Evolutionary conservation across 2,329 filamentous ascomycete species (phyloP), one percentile per base, ranked within the genome.

Genomic region (Penicillium sp.): DNA sequence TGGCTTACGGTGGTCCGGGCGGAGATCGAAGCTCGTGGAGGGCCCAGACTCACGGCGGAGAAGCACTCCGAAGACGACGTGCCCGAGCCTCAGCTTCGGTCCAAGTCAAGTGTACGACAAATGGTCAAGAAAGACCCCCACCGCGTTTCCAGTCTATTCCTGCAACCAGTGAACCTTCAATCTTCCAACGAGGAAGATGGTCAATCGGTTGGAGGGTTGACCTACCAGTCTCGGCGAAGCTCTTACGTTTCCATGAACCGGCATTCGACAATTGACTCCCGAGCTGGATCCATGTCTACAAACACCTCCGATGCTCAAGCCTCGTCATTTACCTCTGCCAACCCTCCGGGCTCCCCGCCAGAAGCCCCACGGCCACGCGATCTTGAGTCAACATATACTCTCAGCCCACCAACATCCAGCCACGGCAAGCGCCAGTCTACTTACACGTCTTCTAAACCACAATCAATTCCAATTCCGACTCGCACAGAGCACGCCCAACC

Each of bases 1-100:
- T 79, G 76, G 76, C 62, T 79, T 22, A 58, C 68, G n/a, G 66
- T 69, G 4, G 62, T 79, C 27, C 66, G 76, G n/a, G 70, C 69
- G 31, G 71, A 75, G 59, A 78, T 79, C 31, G 74, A 77, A 50
- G 60, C 67, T 16, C 65, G 75, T 3, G 75, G 76, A n/a, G 76
- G 76, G 1, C 73, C 71, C 47, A 72, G 74, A 50, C 74, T 74
- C 55, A 63, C 69, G 2, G 65, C 69, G 4, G 75, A 77, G 48
- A 69, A 63, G 14, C 60, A 62, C 31, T 66, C 57, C 2, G 67
- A 69, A 30, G 66, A 69, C 2, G 64, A 61, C 10, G 20, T 20
- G 35, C 53, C 56, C 46, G 61, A 58, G 44, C 60, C 56, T 36
- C 60, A 63, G 48, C 51, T 69, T 54, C 61, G 65, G 18, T 51